Evolutionary conservation across 768 basidiomycete species (phyloP).

Genomic region (Suillus ampliporus): DNA sequence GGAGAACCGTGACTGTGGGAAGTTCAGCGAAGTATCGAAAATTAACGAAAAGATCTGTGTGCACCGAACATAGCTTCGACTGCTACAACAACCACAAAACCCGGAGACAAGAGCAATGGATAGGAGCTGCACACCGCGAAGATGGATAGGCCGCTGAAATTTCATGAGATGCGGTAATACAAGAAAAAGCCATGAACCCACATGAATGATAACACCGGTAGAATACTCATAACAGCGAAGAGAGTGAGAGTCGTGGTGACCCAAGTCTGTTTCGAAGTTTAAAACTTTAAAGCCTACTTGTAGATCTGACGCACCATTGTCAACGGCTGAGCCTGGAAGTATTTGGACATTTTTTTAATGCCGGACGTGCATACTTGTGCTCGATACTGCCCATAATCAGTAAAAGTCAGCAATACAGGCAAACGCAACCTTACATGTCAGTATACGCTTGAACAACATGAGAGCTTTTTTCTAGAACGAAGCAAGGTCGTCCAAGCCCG

Average conservation of each 20-base stretch:
- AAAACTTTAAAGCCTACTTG: slow-evolving; percentile 18
- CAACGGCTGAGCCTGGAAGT: slow-evolving; percentile 31
- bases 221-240: slow-evolving; percentile 43
- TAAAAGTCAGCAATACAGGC: neutral
- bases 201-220: slow-evolving; percentile 45
- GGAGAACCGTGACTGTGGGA: slow-evolving; percentile 39
- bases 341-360: slow-evolving; percentile 29
- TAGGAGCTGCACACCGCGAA: slow-evolving; percentile 42
- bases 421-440: slow-evolving; percentile 27
- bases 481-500: slow-evolving; percentile 23
- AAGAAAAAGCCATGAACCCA: slow-evolving; percentile 29
- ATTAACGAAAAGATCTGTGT: neutral
- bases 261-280: slow-evolving; percentile 42
- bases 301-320: slow-evolving; percentile 27
- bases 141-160: slow-evolving; percentile 37
- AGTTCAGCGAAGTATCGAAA: slow-evolving; percentile 8
- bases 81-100: slow-evolving; percentile 36
- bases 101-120: slow-evolving; percentile 44
- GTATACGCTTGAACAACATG: slow-evolving; percentile 34
- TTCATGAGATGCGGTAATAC: slow-evolving; percentile 15
- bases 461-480: slow-evolving; percentile 33
- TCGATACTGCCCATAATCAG: slow-evolving; percentile 43
- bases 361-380: slow-evolving; percentile 49
- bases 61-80: slow-evolving; percentile 39
- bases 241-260: slow-evolving; percentile 30